Percentiles rank a stretch among this genome's conserved stretches.
Conservation (phyloP, 2,329 filamentous ascomycete genomes). For the Fusarium sacchari region DNA sequence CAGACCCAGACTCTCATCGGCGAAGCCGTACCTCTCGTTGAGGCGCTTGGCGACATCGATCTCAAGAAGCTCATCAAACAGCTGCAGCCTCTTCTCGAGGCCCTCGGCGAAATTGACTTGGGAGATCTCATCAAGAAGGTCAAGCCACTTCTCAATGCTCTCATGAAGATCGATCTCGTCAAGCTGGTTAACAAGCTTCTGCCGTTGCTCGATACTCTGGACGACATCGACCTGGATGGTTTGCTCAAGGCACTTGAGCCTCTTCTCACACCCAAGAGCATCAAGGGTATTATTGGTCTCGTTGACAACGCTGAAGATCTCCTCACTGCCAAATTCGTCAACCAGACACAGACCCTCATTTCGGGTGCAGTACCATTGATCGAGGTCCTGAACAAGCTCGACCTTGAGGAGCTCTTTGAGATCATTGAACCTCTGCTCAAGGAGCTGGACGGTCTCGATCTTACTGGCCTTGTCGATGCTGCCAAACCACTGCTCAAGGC, state of each 20-base stretch:
- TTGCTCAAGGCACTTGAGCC: slow-evolving; percentile 49
- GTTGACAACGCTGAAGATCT: slow-evolving; percentile 52
- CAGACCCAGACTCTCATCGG: slow-evolving; percentile 47
- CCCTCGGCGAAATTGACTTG: slow-evolving; percentile 49
- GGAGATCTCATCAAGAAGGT: slow-evolving; percentile 45
- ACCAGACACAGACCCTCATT: slow-evolving; percentile 53
- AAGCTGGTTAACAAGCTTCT: slow-evolving; percentile 44
- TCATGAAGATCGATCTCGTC: slow-evolving; percentile 46
- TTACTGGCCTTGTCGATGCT: slow-evolving; percentile 47
- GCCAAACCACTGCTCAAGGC: slow-evolving; percentile 51
- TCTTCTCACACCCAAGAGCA: slow-evolving; percentile 47
- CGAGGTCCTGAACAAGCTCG: slow-evolving; percentile 48
- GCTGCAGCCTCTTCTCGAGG: slow-evolving; percentile 46
- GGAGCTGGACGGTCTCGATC: slow-evolving; percentile 49
- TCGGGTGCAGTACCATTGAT: slow-evolving; percentile 52
- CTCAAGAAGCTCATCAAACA: slow-evolving; percentile 47
- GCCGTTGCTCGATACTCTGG: slow-evolving; percentile 47
- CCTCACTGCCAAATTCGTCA: slow-evolving; percentile 52
- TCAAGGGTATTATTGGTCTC: slow-evolving; percentile 50
- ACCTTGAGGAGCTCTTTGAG: slow-evolving; percentile 51
- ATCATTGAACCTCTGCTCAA: slow-evolving; percentile 50
- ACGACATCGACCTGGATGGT: slow-evolving; percentile 48
- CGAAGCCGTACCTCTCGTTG: slow-evolving; percentile 51
- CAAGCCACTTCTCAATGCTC: slow-evolving; percentile 45
- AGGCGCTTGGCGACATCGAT: slow-evolving; percentile 49